phyloP scores from a whole-genome alignment of 352 stramenopile genomes.

The Phytophthora palmivora region DNA sequence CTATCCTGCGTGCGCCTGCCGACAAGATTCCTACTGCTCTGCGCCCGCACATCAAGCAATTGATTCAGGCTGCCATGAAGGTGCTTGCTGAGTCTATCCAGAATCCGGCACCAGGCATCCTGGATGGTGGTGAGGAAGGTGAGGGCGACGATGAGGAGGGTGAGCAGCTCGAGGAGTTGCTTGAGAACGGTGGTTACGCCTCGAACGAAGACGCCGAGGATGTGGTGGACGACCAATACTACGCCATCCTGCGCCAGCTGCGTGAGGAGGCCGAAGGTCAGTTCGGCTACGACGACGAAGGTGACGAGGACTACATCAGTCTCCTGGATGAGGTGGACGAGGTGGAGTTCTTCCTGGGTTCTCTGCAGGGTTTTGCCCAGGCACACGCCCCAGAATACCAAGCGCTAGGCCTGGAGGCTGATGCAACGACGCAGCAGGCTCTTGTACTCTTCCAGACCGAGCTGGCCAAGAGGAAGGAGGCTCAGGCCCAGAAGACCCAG shows the following conservation, averaged over 20 bases:
- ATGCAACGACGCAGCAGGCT: conserved; percentile 62
- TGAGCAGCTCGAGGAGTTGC: conserved; percentile 83
- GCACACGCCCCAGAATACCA: conserved; percentile 62
- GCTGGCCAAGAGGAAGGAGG: conserved; percentile 58
- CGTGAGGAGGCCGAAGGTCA: conserved; percentile 87
- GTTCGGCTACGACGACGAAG: conserved; percentile 82
- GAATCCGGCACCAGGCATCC: conserved; percentile 60
- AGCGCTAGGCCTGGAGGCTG: conserved; percentile 65
- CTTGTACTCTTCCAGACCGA: conserved; percentile 66
- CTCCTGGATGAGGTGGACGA: conserved; percentile 95
- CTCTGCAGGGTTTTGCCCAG: conserved; percentile 82
- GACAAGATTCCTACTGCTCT: conserved; percentile 84
- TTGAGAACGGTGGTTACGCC: conserved; percentile 93
- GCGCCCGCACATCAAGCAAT: conserved; percentile 87
- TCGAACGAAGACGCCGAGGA: conserved; percentile 92
- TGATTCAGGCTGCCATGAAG: conserved; percentile 89
- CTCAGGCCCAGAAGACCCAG: conserved; percentile 33
- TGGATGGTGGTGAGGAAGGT: conserved; percentile 70
- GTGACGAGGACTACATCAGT: conserved; percentile 94
- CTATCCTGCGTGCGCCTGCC: conserved; percentile 89
- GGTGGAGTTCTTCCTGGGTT: conserved; percentile 91
- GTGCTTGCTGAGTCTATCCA: conserved; percentile 82
- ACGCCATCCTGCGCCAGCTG: conserved; percentile 93
- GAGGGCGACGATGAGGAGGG: conserved; percentile 56
- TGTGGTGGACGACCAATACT: conserved; percentile 94